Percentiles rank a stretch among this genome's conserved stretches.
Conservation (phyloP, 305 asterid genomes). For the Fraxinus nigra region DNA sequence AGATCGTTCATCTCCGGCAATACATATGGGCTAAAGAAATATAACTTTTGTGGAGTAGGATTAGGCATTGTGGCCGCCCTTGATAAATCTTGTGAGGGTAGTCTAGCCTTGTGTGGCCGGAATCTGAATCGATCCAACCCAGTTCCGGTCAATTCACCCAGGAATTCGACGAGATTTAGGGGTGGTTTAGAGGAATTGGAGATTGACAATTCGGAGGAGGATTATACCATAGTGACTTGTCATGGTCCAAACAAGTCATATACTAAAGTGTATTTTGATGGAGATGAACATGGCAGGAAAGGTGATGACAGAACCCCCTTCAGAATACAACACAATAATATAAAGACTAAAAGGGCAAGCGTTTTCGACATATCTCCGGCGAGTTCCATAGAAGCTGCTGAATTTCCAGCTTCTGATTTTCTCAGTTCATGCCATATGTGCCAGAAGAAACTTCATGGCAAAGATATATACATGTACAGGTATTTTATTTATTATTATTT, state of each 20-base stretch:
- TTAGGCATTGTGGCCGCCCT: constrained; percentile 86
- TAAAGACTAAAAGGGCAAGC: neutral
- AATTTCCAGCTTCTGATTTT: constrained; percentile 12
- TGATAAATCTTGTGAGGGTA: constrained; percentile 38
- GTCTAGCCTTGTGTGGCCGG: constrained; percentile 38
- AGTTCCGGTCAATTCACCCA: constrained; percentile 45
- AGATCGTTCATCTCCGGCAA: constrained; percentile 42
- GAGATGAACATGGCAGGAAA: neutral
- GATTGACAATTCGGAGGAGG: constrained; percentile 48
- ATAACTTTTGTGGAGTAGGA: constrained; percentile 71
- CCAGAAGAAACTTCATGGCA: constrained; percentile 24
- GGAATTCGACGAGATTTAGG: constrained; percentile 11
- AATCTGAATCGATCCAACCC: constrained; percentile 50
- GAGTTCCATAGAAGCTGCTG: neutral
- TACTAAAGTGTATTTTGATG: constrained; percentile 46
- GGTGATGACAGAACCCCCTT: constrained; percentile 43
- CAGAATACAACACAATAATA: constrained; percentile 22
- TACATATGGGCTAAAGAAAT: constrained; percentile 26
- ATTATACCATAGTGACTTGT: constrained; percentile 65
- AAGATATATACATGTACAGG: constrained; percentile 31
- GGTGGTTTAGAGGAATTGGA: constrained; percentile 31
- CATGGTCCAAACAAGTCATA: constrained; percentile 44
- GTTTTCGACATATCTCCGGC: constrained; percentile 20
- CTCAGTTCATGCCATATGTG: constrained; percentile 28
- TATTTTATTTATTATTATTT: neutral